These are phyloP conservation scores for Mycogone perniciosa DNA, from an alignment of 2,329 filamentous ascomycete species.

Conservation along the genomic window DNA sequence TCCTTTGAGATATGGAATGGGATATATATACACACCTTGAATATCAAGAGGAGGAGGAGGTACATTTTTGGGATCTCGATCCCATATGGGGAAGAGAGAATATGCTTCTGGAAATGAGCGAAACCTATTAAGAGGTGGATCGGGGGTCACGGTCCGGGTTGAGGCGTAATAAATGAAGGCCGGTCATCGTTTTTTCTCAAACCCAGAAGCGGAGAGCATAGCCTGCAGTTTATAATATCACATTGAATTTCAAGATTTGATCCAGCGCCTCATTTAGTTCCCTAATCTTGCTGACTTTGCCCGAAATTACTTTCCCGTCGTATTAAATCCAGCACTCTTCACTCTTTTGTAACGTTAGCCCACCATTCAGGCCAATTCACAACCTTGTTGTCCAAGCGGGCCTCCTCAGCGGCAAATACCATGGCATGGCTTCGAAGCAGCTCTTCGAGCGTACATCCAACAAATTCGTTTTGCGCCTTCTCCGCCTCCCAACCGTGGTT, in stretches of 20 bases:
- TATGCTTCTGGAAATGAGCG: neutral
- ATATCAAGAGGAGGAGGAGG: too few species aligned
- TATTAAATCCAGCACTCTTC: neutral
- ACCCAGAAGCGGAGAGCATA: too few species aligned
- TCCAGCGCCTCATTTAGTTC: neutral
- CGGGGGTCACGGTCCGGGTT: neutral
- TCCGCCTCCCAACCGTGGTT: constrained; percentile 58
- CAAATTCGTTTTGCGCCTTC: constrained; percentile 65
- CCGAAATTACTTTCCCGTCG: too few species aligned
- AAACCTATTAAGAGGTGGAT: neutral
- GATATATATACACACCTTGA: neutral
- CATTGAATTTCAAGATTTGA: neutral
- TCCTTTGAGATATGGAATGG: neutral
- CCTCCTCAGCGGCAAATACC: constrained; percentile 91
- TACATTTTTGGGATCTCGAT: too few species aligned
- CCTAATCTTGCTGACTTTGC: neutral
- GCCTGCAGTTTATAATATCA: neutral
- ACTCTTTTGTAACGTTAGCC: constrained; percentile 30
- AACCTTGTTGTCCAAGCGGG: constrained; percentile 61
- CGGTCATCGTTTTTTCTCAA: neutral
- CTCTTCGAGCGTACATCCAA: constrained; percentile 83
- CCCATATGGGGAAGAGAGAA: too few species aligned
- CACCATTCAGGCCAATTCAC: constrained; percentile 76
- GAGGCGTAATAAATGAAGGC: neutral
- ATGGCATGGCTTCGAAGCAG: constrained; percentile 83